These are phyloP conservation scores for Durusdinium trenchii DNA, from an alignment of 73 alveolate species.

Conservation along the genomic window DNA sequence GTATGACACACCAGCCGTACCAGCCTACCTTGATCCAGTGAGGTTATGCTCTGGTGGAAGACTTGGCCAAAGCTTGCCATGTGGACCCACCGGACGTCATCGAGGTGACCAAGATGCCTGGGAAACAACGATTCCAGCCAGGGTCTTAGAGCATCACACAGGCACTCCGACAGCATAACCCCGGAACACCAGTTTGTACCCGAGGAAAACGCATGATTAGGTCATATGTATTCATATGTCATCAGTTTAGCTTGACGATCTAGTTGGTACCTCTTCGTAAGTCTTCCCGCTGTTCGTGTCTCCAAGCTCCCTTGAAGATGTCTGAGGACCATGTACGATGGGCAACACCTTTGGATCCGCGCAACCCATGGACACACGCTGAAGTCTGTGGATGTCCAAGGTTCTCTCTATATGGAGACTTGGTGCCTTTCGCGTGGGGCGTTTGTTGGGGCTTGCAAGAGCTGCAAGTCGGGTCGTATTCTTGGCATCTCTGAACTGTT, in stretches of 20 bases:
- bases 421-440: neutral
- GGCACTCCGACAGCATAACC: neutral
- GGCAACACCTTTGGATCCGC: conserved; percentile 38
- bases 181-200: neutral
- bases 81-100: neutral
- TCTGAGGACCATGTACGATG: conserved; percentile 55
- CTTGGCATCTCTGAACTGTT: neutral
- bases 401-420: conserved; percentile 22
- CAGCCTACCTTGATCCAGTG: neutral
- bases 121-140: conserved; percentile 75
- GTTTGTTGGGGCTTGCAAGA: neutral
- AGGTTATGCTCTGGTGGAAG: conserved; percentile 84
- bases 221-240: neutral
- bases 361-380: conserved; percentile 89
- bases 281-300: too few species aligned
- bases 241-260: neutral
- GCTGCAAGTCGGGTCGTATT: neutral
- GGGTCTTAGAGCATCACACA: neutral
- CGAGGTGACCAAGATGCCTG: conserved; percentile 58
- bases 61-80: conserved; percentile 67
- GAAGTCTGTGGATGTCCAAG: conserved; percentile 59
- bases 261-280: neutral
- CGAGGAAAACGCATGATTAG: neutral
- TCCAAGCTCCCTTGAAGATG: neutral
- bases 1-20: neutral